Evolutionary conservation across 2,329 filamentous ascomycete genomes (phyloP), one percentile per base, ranked within the genome.

Genomic region (Penicillium hesseltinei): DNA sequence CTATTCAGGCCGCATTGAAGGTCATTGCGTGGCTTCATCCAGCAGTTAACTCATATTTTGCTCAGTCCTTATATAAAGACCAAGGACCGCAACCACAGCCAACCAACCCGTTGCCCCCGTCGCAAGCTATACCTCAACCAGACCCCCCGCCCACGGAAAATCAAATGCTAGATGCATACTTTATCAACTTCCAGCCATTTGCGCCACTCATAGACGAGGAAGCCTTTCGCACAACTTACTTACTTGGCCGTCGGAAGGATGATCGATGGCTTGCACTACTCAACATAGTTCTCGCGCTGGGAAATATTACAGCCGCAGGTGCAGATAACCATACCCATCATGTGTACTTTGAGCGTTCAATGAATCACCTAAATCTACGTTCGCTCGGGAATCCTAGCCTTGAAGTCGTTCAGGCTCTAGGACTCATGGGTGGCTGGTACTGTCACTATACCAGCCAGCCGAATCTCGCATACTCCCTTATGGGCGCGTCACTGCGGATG

Each of bases 271-370:
- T 89, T 11, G 84, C 85, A 10, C 75, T 91, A 7, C 76, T 90
- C 25, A 90, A 91, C 71, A 89, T 88, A 78, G 87, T 91, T 7
- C 87, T 90, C 61, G 87, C 87, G 4, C 84, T 90, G 77, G 88
- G 88, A 10, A 88, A 85, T 66, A 84, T 91, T 51, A 85, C 83
- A 3, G 83, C 84, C 38, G 83, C 82, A 62, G 87, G 87, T 40
- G 69, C 75, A 5, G 72, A 77, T 43, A 86, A 88, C 67, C 83
- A 85, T 61, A 83, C 80, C 56, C 88, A 90, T 67, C 79, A 87
- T 64, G 81, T 80, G 57, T 90, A 87, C 74, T 90, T 88, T 73
- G 83, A 82, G 62, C 81, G 83, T 38, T 84, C 87, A 10, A 86
- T 86, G 74, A 82, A 84, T 55, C 81, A 88, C 64, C 76, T 90